These are phyloP conservation scores for Aphanomyces cochlioides DNA, from an alignment of 352 stramenopile species.

Conservation along the genomic window DNA sequence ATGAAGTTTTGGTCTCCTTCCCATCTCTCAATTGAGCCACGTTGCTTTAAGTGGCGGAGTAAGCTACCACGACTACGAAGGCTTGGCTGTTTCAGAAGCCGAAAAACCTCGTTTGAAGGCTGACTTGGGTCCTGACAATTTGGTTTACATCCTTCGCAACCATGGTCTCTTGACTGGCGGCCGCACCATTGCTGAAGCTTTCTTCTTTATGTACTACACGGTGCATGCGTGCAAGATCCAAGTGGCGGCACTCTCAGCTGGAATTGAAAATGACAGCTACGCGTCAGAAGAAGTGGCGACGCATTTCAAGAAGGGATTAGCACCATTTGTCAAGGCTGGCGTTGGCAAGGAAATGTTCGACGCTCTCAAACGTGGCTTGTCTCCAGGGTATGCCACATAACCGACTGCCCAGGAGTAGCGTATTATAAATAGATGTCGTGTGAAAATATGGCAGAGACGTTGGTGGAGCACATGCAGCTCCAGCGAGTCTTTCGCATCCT, in stretches of 20 bases:
- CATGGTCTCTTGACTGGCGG: constrained; percentile 26
- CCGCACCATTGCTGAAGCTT: constrained; percentile 26
- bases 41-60: constrained; percentile 22
- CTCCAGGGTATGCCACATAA: constrained; percentile 18
- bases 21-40: constrained; percentile 27
- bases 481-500: constrained; percentile 64
- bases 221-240: constrained; percentile 29
- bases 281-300: constrained; percentile 20
- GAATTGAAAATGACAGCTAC: constrained; percentile 25
- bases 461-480: constrained; percentile 77
- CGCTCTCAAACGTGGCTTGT: constrained; percentile 14
- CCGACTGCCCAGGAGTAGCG: neutral
- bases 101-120: constrained; percentile 21
- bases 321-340: constrained; percentile 12
- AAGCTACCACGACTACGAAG: constrained; percentile 30
- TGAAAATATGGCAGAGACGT: constrained; percentile 40
- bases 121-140: constrained; percentile 23
- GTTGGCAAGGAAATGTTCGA: constrained; percentile 24
- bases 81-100: constrained; percentile 20
- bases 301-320: constrained; percentile 18
- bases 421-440: neutral
- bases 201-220: constrained; percentile 29
- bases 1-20: constrained; percentile 30
- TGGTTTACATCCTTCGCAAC: constrained; percentile 30
- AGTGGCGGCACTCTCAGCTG: constrained; percentile 24